Evolutionary conservation across 2,329 filamentous ascomycete species (phyloP), one percentile per base, ranked within the genome.

Genomic region (Ophiostoma triangulosporum): DNA sequence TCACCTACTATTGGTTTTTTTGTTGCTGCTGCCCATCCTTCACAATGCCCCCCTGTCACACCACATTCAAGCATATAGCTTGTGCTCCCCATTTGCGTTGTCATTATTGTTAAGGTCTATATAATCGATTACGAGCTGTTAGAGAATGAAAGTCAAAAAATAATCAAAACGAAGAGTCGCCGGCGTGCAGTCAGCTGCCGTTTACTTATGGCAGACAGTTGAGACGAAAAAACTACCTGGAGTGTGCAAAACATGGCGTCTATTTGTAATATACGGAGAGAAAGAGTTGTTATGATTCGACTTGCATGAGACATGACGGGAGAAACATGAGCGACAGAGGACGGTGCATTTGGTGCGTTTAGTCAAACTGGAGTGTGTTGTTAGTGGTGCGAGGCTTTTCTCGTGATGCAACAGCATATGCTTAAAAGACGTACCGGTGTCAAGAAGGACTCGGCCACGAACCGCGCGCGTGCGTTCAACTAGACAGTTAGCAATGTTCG

Each of bases 361-460:
- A 54, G 15, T 54, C 48, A 26, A 51, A 54, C 49, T 54, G 22
- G 24, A 46, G 24, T n/a, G n/a, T n/a, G n/a, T n/a, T n/a, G n/a
- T n/a, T n/a, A n/a, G n/a, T n/a, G n/a, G n/a, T n/a, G n/a, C n/a
- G n/a, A n/a, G n/a, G n/a, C n/a, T n/a, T n/a, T n/a, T n/a, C n/a
- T n/a, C n/a, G n/a, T n/a, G n/a, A n/a, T n/a, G n/a, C n/a, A n/a
- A n/a, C n/a, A n/a, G n/a, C n/a, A n/a, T n/a, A n/a, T n/a, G n/a
- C n/a, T n/a, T n/a, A n/a, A 8, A 32, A 27, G 15, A 46, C 58
- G 2, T 53, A 67, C 65, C 45, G 91, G 93, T 66, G 91, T 96
- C 70, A 98, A 73, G 78, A 98, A 98, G 56, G 93, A 96, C 71
- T 98, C 93, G 48, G 93, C 93, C 51, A 98, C 91, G 66, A 97